Evolutionary conservation across 2,329 filamentous ascomycete species (phyloP), one percentile per base, ranked within the genome.

Genomic region (Akanthomyces muscarius): DNA sequence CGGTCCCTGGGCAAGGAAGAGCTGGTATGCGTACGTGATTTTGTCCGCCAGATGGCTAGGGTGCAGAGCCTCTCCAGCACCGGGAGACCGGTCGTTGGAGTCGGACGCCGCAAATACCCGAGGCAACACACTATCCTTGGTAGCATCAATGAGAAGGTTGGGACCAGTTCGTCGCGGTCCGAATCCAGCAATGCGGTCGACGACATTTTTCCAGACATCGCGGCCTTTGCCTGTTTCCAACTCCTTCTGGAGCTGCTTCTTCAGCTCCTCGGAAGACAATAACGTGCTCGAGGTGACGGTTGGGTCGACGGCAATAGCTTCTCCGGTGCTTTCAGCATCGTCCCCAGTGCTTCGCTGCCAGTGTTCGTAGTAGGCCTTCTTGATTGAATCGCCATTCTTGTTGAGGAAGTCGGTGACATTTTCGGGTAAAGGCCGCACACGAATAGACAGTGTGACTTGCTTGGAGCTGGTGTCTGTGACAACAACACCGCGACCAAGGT

Each of bases 11-110:
- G 87, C 85, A 0, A 89, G 96, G 45, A 92, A 90, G 18, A 98
- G 88, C 74, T 99, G 95, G 82, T 99, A 99, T 54, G 91, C 93
- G 73, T 99, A 93, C 10, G 86, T 82, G 66, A 98, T 90, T 73
- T 96, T 98, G 78, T 98, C 94, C 63, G 88, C 86, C 67, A 98
- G 88, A 70, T 95, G 89, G 55, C 82, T 81, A 4, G 88, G 81
- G 61, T 81, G 77, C 48, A 89, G 76, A 55, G 77, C 75, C 62
- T 85, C 82, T 54, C 80, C 78, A 4, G 78, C 77, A 7, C 76
- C 74, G 4, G 77, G 78, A 25, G 72, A 68, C 28, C 66, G 66
- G 6, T 74, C 72, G 8, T 69, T 67, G 44, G 66, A 66, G 50
- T 76, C 75, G 47, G 74, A 72, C 6, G 72, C 67, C 0, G 76